Conservation (phyloP, 2,329 filamentous ascomycete genomes). For the Scedosporium aurantiacum region DNA sequence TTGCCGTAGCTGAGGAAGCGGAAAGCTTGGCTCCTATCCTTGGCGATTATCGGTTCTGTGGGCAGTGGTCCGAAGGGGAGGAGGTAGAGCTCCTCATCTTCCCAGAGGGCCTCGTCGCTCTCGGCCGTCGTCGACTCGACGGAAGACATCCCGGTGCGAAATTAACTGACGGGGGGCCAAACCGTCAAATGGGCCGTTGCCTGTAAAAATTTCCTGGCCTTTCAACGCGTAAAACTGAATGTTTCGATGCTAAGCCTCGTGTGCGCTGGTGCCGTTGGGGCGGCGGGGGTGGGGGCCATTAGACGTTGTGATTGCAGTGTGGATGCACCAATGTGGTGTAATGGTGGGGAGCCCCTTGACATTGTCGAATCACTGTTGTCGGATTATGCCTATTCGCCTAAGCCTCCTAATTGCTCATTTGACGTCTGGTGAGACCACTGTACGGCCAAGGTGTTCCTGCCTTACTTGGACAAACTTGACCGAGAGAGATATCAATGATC, state of each 20-base stretch:
- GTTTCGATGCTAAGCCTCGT: not conserved
- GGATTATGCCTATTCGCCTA: not conserved
- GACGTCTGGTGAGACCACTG: no score
- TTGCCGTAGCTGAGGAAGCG: slow-evolving; percentile 6
- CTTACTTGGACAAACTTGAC: no score
- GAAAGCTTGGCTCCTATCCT: slow-evolving; percentile 5
- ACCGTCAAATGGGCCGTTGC: not conserved
- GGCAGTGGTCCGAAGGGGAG: slow-evolving; percentile 2
- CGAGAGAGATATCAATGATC: no score
- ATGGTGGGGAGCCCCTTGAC: not conserved
- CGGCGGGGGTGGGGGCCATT: not conserved
- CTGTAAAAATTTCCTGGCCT: not conserved
- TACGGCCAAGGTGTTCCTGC: no score
- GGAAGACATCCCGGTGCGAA: not conserved
- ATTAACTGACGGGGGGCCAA: not conserved
- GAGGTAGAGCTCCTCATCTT: not conserved
- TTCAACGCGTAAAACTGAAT: not conserved
- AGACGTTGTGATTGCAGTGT: no score
- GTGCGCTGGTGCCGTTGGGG: not conserved
- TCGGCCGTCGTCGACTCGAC: not conserved
- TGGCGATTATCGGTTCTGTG: slow-evolving; percentile 5
- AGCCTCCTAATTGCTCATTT: not conserved
- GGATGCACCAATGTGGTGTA: no score
- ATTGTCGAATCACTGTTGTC: not conserved
- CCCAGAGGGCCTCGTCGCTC: not conserved